Evolutionary conservation across 805 yeast species (phyloP).

Genomic region (Candida bentonensis): DNA sequence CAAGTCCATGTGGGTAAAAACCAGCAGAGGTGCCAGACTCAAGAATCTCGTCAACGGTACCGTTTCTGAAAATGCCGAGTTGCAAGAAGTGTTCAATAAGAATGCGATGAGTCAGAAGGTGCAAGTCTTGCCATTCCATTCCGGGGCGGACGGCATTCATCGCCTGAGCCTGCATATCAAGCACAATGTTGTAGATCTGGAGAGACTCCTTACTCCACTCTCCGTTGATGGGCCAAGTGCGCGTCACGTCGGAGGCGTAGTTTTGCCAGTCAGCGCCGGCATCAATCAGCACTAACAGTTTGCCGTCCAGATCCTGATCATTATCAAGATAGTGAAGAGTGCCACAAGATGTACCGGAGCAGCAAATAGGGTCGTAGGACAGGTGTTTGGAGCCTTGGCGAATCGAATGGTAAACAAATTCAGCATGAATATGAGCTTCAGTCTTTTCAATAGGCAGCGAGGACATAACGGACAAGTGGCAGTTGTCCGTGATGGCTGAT

Average conservation of each 20-base stretch:
- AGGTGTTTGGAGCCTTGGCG: conserved; percentile 86
- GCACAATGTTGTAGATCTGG: conserved; percentile 65
- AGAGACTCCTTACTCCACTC: conserved; percentile 81
- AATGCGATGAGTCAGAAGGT: conserved; percentile 63
- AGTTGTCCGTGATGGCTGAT: conserved; percentile 69
- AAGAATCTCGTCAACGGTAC: conserved; percentile 50
- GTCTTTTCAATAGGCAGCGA: conserved; percentile 74
- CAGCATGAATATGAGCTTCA: conserved; percentile 92
- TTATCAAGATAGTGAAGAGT: conserved; percentile 83
- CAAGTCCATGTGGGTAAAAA: conserved; percentile 92
- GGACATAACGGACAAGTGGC: conserved; percentile 85
- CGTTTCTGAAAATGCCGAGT: conserved; percentile 58
- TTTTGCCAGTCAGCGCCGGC: conserved; percentile 97
- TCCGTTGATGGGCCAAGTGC: conserved; percentile 88
- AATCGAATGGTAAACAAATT: conserved; percentile 81
- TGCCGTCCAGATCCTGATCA: conserved; percentile 45
- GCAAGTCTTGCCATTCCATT: conserved; percentile 72
- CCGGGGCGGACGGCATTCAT: conserved; percentile 72
- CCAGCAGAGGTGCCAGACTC: conserved; percentile 57
- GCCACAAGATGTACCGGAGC: conserved; percentile 84
- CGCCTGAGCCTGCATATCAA: conserved; percentile 66
- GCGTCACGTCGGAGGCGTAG: conserved; percentile 87
- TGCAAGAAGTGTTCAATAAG: conserved; percentile 55
- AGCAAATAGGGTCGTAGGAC: conserved; percentile 91
- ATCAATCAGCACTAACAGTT: conserved; percentile 66